Evolutionary conservation across 768 basidiomycete species (phyloP).

Genomic region (Xanthoconium stramineum): DNA sequence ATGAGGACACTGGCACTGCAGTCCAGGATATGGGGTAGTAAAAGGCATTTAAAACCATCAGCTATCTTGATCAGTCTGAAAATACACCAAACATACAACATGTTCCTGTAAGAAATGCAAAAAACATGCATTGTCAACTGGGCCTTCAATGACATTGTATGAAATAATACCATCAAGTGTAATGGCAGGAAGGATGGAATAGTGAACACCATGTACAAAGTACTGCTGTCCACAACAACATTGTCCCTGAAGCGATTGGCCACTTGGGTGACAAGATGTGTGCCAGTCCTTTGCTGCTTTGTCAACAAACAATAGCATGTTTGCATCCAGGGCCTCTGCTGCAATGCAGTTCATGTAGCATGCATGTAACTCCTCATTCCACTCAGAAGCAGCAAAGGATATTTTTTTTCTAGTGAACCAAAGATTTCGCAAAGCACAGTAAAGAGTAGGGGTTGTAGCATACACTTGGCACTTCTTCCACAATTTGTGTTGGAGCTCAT

Average conservation of each 20-base stretch:
- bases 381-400: constrained; percentile 6
- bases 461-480: neutral
- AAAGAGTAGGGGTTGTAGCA: neutral
- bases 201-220: constrained; percentile 11
- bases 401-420: constrained; percentile 6
- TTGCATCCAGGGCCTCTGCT: constrained; percentile 9
- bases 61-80: no score
- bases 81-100: neutral
- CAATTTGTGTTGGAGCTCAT: neutral
- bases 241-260: neutral
- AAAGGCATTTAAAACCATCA: neutral
- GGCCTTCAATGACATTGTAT: constrained; percentile 15
- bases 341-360: constrained; percentile 11
- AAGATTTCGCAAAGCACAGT: neutral
- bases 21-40: neutral
- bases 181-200: constrained; percentile 15
- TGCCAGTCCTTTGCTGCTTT: constrained; percentile 11
- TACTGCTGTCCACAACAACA: neutral
- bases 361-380: constrained; percentile 2
- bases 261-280: neutral
- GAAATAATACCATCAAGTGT: constrained; percentile 15
- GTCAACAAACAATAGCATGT: constrained; percentile 26
- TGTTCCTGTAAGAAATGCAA: constrained; percentile 7
- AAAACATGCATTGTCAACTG: constrained; percentile 10
- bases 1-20: neutral